These are phyloP conservation scores for Ceratopteris richardii DNA, from an alignment of 75 land plant species.

Conservation along the genomic window DNA sequence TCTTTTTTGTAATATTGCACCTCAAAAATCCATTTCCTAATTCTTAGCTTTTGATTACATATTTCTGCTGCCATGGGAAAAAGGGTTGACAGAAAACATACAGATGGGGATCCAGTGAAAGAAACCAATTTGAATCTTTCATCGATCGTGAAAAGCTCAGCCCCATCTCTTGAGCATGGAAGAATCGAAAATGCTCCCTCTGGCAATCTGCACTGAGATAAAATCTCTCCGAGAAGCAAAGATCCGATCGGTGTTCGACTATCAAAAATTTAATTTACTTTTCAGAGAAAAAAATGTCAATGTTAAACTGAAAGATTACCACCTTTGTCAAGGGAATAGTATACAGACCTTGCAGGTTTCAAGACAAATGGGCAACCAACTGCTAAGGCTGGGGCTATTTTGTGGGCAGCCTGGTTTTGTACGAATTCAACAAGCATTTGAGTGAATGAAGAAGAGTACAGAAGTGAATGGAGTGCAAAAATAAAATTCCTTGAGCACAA, in stretches of 20 bases:
- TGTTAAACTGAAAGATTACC: not conserved
- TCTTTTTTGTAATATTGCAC: no score
- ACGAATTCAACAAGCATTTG: no score
- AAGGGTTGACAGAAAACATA: no score
- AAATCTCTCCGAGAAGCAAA: conserved; percentile 29
- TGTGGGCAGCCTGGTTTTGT: conserved; percentile 22
- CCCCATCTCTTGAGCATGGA: conserved; percentile 27
- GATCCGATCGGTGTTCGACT: conserved; percentile 38
- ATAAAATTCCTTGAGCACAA: not conserved
- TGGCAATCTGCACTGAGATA: conserved; percentile 19
- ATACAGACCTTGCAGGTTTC: conserved; percentile 20
- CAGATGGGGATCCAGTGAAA: conserved; percentile 30
- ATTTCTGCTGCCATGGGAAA: no score
- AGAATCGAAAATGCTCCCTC: conserved; percentile 39
- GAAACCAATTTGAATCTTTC: conserved; percentile 38
- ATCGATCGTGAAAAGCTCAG: conserved; percentile 33
- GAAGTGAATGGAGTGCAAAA: not conserved
- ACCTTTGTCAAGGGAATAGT: not conserved
- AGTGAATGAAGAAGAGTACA: no score
- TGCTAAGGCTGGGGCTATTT: conserved; percentile 42
- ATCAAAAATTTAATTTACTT: not conserved
- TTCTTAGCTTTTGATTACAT: no score
- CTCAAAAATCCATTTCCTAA: no score
- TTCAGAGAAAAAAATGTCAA: not conserved
- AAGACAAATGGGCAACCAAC: conserved; percentile 41